phyloP scores from a whole-genome alignment of 306 rosid genomes.

The Dalbergia cultrata region DNA sequence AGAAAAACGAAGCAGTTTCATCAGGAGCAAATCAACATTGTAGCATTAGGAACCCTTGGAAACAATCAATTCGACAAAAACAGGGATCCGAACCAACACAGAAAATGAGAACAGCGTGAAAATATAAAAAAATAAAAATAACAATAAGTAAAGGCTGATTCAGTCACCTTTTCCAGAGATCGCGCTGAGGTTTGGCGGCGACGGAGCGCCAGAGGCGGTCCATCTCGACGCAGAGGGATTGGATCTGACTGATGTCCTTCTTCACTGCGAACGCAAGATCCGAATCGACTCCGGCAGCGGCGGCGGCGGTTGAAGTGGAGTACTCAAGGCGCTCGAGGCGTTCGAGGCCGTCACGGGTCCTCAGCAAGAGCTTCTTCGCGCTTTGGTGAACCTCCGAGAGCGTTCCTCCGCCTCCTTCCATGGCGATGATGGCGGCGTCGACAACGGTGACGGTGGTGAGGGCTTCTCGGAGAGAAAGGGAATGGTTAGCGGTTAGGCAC shows the following conservation, averaged over 20 bases:
- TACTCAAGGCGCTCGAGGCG: slow-evolving; percentile 77
- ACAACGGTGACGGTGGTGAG: not conserved
- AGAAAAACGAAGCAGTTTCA: not conserved
- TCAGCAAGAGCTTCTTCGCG: slow-evolving; percentile 71
- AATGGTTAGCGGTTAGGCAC: too few relatives aligned
- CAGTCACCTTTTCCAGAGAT: slow-evolving; percentile 72
- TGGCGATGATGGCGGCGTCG: slow-evolving; percentile 12
- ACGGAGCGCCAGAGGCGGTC: slow-evolving; percentile 82
- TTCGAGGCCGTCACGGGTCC: slow-evolving; percentile 70
- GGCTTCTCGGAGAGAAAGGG: not conserved
- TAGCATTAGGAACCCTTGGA: not conserved
- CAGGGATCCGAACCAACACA: not conserved
- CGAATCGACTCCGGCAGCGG: not conserved
- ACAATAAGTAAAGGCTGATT: too few relatives aligned
- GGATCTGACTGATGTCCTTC: slow-evolving; percentile 75
- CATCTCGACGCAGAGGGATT: slow-evolving; percentile 83
- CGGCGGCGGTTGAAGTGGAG: slow-evolving; percentile 64
- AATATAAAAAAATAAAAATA: too few relatives aligned
- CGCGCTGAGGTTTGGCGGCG: slow-evolving; percentile 72
- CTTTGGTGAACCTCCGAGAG: slow-evolving; percentile 78
- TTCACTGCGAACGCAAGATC: too few relatives aligned
- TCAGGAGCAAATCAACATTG: not conserved
- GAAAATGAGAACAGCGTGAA: too few relatives aligned
- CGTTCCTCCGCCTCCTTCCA: slow-evolving; percentile 66
- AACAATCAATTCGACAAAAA: slow-evolving; percentile 5